A percentile compares a stretch with the other conserved stretches of the same genome.
Evolutionary conservation across 2,329 filamentous ascomycete species (phyloP).

Genomic region (Parastagonospora avenae): DNA sequence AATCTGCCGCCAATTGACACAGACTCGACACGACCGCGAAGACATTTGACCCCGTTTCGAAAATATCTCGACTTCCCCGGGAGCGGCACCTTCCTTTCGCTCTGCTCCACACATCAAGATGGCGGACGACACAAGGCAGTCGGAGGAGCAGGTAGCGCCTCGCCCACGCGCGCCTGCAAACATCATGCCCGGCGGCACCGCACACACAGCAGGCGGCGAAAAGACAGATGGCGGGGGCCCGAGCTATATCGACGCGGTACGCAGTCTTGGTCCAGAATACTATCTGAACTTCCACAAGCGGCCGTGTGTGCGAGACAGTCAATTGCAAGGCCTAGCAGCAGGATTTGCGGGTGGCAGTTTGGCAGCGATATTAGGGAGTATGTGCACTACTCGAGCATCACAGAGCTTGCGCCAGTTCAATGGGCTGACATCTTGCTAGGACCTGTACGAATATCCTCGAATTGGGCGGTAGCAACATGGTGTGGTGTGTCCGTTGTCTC

Average conservation of each 20-base stretch:
- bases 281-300: constrained; percentile 75
- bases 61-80: not conserved
- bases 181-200: constrained; percentile 59
- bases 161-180: constrained; percentile 39
- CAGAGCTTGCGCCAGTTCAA: not conserved
- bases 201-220: constrained; percentile 65
- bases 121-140: constrained; percentile 53
- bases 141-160: constrained; percentile 22
- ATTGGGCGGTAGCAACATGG: constrained; percentile 85
- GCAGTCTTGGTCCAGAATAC: constrained; percentile 70
- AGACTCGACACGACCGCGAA: not conserved
- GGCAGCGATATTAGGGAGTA: constrained; percentile 77
- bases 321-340: constrained; percentile 80
- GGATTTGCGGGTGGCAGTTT: constrained; percentile 78
- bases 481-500: constrained; percentile 70
- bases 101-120: constrained; percentile 41
- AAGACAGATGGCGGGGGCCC: constrained; percentile 41
- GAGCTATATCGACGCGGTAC: constrained; percentile 64
- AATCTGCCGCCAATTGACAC: not conserved
- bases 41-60: not conserved
- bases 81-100: not conserved
- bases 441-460: constrained; percentile 70
- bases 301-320: constrained; percentile 82
- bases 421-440: constrained; percentile 48
- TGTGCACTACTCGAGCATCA: constrained; percentile 23